Evolutionary conservation across 2,329 filamentous ascomycete species (phyloP), one percentile per base, ranked within the genome.

Genomic region (Lasiodiplodia sp.): DNA sequence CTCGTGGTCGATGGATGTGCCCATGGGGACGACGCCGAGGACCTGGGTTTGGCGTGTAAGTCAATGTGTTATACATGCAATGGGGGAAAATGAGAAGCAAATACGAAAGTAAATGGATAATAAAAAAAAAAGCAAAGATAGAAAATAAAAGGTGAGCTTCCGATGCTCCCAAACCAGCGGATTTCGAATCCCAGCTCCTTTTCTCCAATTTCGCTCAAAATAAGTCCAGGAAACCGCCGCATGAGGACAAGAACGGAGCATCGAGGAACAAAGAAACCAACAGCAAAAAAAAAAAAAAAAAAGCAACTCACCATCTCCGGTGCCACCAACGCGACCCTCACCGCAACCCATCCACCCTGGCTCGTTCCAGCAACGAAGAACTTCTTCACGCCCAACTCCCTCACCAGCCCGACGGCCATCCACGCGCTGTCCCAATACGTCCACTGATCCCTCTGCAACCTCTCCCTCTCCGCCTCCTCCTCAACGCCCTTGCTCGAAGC

Each of bases 371-470:
- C 75, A 0, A 80, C 82, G 70, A 85, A 85, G 0, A 80, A 80
- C 70, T 81, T 82, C 16, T 79, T 71, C 21, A 86, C 80, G 0
- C 77, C 77, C 8, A 86, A 68, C 2, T 72, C 73, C 28, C 81
- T 77, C 69, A 82, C 72, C 5, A 81, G 80, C 70, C 81, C 78
- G 14, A 82, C 31, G 63, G 78, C 79, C 78, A 82, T 86, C 66
- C 81, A 78, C 1, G 84, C 84, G 0, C 83, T 82, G 71, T 86
- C 85, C 86, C 85, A 87, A 73, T 87, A 87, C 6, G 85, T 87
- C 72, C 81, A 87, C 57, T 85, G 79, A 68, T 84, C 80, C 38
- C 57, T 28, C 38, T 44, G 14, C 56, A 44, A 37, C 56, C 4
- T 18, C 25, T n/a, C 60, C 55, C 16, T 16, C 25, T 23, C 34